phyloP scores from a whole-genome alignment of 805 yeast species.

The Clavispora vitiphila region DNA sequence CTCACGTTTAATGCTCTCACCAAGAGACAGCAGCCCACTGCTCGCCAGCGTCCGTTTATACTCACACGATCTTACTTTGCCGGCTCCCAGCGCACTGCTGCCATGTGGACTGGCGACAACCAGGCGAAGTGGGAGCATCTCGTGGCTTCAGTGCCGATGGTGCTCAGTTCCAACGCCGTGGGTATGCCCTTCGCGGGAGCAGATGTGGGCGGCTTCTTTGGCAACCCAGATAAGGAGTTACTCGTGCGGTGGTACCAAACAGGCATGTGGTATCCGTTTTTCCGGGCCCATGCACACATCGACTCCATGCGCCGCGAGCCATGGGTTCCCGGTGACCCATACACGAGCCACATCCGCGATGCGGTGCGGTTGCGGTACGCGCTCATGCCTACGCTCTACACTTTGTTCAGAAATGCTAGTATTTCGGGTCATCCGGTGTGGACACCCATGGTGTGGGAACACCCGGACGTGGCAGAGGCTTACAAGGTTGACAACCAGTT shows the following conservation, averaged over 20 bases:
- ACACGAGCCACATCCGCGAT: constrained; percentile 58
- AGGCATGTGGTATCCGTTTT: constrained; percentile 94
- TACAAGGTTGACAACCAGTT: constrained; percentile 78
- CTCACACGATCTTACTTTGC: constrained; percentile 83
- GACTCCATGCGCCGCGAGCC: constrained; percentile 94
- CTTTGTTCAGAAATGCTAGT: constrained; percentile 65
- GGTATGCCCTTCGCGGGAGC: constrained; percentile 95
- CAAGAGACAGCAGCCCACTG: constrained; percentile 40
- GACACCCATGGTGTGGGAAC: constrained; percentile 59
- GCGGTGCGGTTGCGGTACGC: constrained; percentile 71
- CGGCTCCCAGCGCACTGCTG: constrained; percentile 87
- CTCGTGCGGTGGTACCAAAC: constrained; percentile 93
- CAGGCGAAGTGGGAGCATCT: constrained; percentile 89
- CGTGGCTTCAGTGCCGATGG: constrained; percentile 78
- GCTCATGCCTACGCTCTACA: constrained; percentile 74
- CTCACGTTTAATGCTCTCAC: constrained; percentile 67
- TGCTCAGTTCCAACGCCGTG: constrained; percentile 70
- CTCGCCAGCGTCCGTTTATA: constrained; percentile 72
- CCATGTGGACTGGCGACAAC: constrained; percentile 98
- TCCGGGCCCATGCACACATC: constrained; percentile 94
- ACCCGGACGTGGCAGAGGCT: constrained; percentile 41
- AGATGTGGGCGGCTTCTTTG: constrained; percentile 96
- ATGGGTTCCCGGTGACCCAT: constrained; percentile 76
- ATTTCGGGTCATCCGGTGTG: constrained; percentile 63
- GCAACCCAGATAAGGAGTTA: constrained; percentile 78